Base-by-base conservation (phyloP, 352 stramenopile species). In the Bremia lactucae region DNA sequence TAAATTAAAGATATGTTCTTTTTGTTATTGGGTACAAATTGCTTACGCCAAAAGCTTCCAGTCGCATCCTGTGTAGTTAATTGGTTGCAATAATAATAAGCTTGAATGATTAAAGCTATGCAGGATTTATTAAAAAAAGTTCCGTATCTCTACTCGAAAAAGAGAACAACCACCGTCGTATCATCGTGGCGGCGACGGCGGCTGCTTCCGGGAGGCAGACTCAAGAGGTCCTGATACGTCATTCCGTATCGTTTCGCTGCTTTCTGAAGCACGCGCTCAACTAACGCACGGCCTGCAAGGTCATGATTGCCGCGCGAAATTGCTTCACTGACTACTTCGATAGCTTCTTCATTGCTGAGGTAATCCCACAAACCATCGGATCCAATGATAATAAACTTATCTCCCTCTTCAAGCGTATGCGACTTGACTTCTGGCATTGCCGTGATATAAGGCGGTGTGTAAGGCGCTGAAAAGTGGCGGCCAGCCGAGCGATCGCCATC, bases 361-460 rank as follows among this genome's bases (percentile, higher is more conserved):
- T 96, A 95, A 67, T 98, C 95, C 95, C 95, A 98, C n/a, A 98
- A 62, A 9, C 95, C 95, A 66, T 99, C 96, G 54, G 93, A 98
- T 18, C 74, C 60, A 28, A 99, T 86, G 37, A 99, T 84, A 37
- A 98, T 60, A 63, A 99, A 99, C 69, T 97, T 83, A 60, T 98
- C 95, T 36, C 58, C 52, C 1, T 65, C 60, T 19, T 64, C 52
- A 10, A 91, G 55, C 33, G 68, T 58, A 44, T 85, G 69, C 29
- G 64, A 65, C 41, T 69, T 66, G 28, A 95, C 62, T 38, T 96
- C 84, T 1, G 89, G 89, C 14, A 82, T 84, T 34, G 87, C 80
- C 7, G 78, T 87, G 47, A 97, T 96, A 68, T 97, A 97, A 9
- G 89, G 89, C 10, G 89, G 88, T 13, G 88, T 91, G 63, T 93